phyloP scores from a whole-genome alignment of 2,329 filamentous ascomycete species.

The Apiospora saccharicola region DNA sequence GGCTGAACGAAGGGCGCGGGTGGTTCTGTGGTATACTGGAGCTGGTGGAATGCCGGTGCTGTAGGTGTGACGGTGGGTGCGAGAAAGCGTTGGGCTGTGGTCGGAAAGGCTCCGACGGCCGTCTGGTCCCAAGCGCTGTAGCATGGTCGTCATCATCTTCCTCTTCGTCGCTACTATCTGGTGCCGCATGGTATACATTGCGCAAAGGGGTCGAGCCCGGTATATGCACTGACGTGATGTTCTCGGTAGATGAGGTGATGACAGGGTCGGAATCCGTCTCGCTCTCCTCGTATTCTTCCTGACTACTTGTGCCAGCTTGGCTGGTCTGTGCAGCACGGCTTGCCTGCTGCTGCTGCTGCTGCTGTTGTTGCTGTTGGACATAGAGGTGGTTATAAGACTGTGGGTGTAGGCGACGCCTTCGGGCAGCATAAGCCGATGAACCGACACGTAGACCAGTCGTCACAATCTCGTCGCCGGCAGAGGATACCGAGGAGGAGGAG shows the following conservation, averaged over 20 bases:
- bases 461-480: constrained; percentile 85
- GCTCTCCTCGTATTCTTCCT: constrained; percentile 94
- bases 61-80: constrained; percentile 70
- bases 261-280: constrained; percentile 85
- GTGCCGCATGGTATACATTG: constrained; percentile 46
- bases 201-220: constrained; percentile 44
- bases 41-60: constrained; percentile 58
- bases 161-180: constrained; percentile 57
- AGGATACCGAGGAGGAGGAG: constrained; percentile 92
- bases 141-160: constrained; percentile 77
- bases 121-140: constrained; percentile 74
- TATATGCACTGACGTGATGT: constrained; percentile 45
- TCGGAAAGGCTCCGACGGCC: constrained; percentile 69
- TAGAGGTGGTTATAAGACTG: constrained; percentile 36
- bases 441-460: constrained; percentile 86
- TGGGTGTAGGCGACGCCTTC: constrained; percentile 59
- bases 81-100: constrained; percentile 94
- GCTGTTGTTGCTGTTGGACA: constrained; percentile 43
- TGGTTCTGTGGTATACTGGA: constrained; percentile 58
- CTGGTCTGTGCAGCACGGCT: constrained; percentile 37
- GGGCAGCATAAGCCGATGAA: constrained; percentile 63
- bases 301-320: constrained; percentile 71
- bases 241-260: constrained; percentile 66
- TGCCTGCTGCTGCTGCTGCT: constrained; percentile 39
- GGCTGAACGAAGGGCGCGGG: constrained; percentile 57